These are phyloP conservation scores for Aspergillus nanangensis DNA, from an alignment of 495 filamentous ascomycete genomes.

Conservation along the genomic window DNA sequence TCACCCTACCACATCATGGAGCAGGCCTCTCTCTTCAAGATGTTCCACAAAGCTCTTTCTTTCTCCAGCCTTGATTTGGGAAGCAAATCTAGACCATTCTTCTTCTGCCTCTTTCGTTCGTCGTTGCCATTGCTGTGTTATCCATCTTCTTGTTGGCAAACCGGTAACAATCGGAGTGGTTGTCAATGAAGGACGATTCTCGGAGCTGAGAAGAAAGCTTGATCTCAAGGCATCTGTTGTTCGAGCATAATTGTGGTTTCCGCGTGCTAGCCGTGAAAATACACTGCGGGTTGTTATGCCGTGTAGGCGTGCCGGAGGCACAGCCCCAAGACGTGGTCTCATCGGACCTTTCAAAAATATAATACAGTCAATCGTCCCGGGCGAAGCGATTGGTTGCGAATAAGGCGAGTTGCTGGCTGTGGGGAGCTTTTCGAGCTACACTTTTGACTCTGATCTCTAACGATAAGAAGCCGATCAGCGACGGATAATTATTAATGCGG, in stretches of 20 bases:
- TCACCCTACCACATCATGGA: slow-evolving; percentile 81
- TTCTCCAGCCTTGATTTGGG: slow-evolving; percentile 56
- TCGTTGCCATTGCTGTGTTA: slow-evolving; percentile 43
- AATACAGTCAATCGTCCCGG: slow-evolving; percentile 7
- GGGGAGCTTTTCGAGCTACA: no score
- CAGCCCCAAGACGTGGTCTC: slow-evolving; percentile 20
- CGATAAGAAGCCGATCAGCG: slow-evolving; percentile 16
- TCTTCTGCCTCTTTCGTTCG: slow-evolving; percentile 51
- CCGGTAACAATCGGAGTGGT: not conserved
- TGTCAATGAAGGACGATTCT: slow-evolving; percentile 13
- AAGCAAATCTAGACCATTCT: slow-evolving; percentile 53
- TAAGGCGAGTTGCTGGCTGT: no score
- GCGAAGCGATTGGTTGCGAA: no score
- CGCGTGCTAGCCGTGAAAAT: slow-evolving; percentile 14
- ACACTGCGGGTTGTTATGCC: slow-evolving; percentile 3
- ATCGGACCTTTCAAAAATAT: slow-evolving; percentile 17
- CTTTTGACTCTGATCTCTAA: slow-evolving; percentile 3
- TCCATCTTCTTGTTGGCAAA: slow-evolving; percentile 36
- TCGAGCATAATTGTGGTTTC: slow-evolving; percentile 23
- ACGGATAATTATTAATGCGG: slow-evolving; percentile 26
- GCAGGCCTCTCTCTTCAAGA: slow-evolving; percentile 73
- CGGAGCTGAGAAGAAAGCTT: slow-evolving; percentile 7
- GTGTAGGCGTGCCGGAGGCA: slow-evolving; percentile 23
- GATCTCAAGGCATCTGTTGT: slow-evolving; percentile 16
- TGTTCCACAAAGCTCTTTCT: slow-evolving; percentile 59